A percentile compares a stretch with the other conserved stretches of the same genome.
Conservation (phyloP, 73 alveolate genomes). For the Blepharisma japonicum region DNA sequence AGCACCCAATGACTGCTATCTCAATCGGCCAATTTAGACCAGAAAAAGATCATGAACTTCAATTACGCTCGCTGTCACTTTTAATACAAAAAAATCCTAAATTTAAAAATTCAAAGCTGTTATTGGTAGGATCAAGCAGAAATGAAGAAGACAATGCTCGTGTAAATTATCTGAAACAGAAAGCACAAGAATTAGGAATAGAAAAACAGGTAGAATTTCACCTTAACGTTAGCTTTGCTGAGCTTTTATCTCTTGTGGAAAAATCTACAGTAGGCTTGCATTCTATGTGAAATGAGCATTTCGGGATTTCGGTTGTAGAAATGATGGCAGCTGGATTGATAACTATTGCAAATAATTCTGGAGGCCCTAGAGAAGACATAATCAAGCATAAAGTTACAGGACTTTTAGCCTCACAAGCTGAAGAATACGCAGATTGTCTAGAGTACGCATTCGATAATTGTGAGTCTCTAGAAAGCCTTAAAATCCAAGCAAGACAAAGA, state of each 20-base stretch:
- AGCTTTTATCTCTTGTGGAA: constrained; percentile 56
- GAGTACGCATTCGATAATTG: background rate
- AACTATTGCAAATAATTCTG: constrained; percentile 96
- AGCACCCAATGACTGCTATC: constrained; percentile 50
- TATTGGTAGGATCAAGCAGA: constrained; percentile 85
- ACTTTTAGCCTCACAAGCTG: constrained; percentile 32
- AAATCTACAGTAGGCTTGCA: constrained; percentile 88
- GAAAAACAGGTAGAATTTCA: constrained; percentile 59
- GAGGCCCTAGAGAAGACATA: constrained; percentile 97
- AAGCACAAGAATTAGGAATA: constrained; percentile 41
- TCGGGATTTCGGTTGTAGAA: constrained; percentile 95
- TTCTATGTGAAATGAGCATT: constrained; percentile 93
- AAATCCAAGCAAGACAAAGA: background rate
- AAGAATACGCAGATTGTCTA: constrained; percentile 34
- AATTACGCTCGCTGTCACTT: constrained; percentile 48
- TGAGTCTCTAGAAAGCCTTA: background rate
- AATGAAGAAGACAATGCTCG: constrained; percentile 66
- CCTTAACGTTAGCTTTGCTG: constrained; percentile 59
- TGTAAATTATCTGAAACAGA: constrained; percentile 41
- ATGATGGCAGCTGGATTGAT: constrained; percentile 94
- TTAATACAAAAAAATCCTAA: constrained; percentile 42
- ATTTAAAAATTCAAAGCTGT: constrained; percentile 45
- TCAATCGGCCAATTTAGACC: constrained; percentile 98
- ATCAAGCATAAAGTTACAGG: constrained; percentile 46
- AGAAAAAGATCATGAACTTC: constrained; percentile 92